Evolutionary conservation across 306 rosid species (phyloP).

Genomic region (Pyrus bretschneideri): DNA sequence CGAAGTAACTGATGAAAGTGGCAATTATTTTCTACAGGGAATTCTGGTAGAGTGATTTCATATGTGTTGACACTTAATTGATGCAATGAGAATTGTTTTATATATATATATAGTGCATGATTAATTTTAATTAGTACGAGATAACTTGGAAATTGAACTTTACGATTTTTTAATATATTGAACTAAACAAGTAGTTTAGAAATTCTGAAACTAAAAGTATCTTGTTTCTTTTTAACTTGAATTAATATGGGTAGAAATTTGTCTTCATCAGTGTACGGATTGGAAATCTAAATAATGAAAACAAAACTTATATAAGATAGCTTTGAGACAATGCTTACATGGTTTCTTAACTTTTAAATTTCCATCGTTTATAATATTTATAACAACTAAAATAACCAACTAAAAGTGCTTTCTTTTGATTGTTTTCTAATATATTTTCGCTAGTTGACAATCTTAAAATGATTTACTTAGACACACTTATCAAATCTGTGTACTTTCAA

Average conservation of each 20-base stretch:
- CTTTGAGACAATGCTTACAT: background rate
- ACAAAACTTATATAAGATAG: background rate
- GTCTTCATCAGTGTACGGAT: slow-evolving; percentile 24
- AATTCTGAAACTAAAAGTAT: background rate
- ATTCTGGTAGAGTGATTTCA: background rate
- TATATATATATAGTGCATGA: background rate
- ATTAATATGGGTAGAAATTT: background rate
- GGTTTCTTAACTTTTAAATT: background rate
- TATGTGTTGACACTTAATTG: background rate
- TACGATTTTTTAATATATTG: background rate
- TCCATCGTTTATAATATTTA: slow-evolving; percentile 4
- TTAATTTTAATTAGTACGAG: background rate
- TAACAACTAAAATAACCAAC: slow-evolving; percentile 5
- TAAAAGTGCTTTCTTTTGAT: slow-evolving; percentile 17
- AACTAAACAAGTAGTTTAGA: background rate
- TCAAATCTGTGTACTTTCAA: background rate
- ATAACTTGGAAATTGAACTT: slow-evolving; percentile 4
- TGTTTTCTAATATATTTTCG: slow-evolving; percentile 7
- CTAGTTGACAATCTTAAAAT: slow-evolving; percentile 7
- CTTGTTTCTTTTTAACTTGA: background rate
- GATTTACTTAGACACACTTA: background rate
- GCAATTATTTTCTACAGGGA: background rate
- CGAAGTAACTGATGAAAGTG: background rate
- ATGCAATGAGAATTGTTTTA: background rate
- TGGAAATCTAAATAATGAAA: background rate